Evolutionary conservation across 2,329 filamentous ascomycete species (phyloP).

Genomic region (Coniella vitis): DNA sequence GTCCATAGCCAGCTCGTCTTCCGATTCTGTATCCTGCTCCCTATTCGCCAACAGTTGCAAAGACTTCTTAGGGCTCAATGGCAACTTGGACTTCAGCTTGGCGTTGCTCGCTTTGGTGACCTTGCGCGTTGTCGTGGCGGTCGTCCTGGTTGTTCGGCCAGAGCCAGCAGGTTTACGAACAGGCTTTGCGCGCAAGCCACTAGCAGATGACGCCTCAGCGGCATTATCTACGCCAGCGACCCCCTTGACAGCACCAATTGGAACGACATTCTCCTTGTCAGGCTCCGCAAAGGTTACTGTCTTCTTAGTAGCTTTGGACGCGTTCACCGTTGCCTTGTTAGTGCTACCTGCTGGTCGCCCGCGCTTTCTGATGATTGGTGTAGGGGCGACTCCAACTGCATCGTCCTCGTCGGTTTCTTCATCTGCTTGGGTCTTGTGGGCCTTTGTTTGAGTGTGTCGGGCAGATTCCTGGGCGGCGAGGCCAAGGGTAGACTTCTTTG

Average conservation of each 20-base stretch:
- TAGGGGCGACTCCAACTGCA: slow-evolving; percentile 21
- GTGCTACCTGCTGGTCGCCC: slow-evolving; percentile 26
- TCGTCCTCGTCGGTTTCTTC: slow-evolving; percentile 21
- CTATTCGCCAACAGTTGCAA: slow-evolving; percentile 43
- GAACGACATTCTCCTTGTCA: slow-evolving; percentile 57
- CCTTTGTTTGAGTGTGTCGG: slow-evolving; percentile 21
- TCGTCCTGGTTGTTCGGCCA: slow-evolving; percentile 22
- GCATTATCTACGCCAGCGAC: slow-evolving; percentile 30
- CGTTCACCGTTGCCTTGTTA: slow-evolving; percentile 29
- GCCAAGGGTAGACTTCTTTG: slow-evolving; percentile 25
- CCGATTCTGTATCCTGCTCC: slow-evolving; percentile 40
- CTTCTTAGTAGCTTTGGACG: slow-evolving; percentile 47
- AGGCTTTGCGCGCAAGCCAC: slow-evolving; percentile 38
- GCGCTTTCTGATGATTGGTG: slow-evolving; percentile 32
- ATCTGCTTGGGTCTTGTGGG: slow-evolving; percentile 23
- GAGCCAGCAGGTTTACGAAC: slow-evolving; percentile 38
- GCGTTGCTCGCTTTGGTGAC: slow-evolving; percentile 26
- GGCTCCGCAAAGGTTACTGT: slow-evolving; percentile 57
- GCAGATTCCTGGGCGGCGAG: slow-evolving; percentile 20
- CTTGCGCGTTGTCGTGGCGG: slow-evolving; percentile 25
- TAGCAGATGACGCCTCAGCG: slow-evolving; percentile 23
- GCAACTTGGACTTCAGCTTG: slow-evolving; percentile 29
- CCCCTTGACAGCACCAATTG: slow-evolving; percentile 25
- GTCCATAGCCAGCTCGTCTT: slow-evolving; percentile 52
- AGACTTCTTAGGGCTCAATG: slow-evolving; percentile 59